Percentiles rank a stretch among this genome's conserved stretches.
phyloP scores from a whole-genome alignment of 768 basidiomycete genomes.

The Pulveroboletus sp. region DNA sequence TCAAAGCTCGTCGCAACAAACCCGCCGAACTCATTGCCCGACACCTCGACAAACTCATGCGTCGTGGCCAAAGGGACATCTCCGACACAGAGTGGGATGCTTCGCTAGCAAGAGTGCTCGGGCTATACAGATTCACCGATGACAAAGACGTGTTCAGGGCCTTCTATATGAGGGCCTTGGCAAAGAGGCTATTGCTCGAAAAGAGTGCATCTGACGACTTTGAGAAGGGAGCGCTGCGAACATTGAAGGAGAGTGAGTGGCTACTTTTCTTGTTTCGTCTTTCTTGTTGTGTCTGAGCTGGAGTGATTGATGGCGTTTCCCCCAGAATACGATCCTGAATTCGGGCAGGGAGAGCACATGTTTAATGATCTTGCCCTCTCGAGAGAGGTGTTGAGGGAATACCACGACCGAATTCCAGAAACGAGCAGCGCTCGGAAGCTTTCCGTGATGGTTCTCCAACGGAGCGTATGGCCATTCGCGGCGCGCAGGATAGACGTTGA shows the following conservation, averaged over 20 bases:
- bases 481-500: conserved; percentile 45
- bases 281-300: neutral
- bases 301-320: conserved; percentile 19
- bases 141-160: conserved; percentile 93
- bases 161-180: conserved; percentile 84
- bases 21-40: conserved; percentile 94
- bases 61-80: conserved; percentile 72
- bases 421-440: conserved; percentile 45
- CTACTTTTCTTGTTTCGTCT: no score
- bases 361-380: conserved; percentile 86
- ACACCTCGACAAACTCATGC: conserved; percentile 81
- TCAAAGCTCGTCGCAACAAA: conserved; percentile 71
- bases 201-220: conserved; percentile 84
- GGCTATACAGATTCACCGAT: conserved; percentile 79
- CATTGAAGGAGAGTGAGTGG: conserved; percentile 72
- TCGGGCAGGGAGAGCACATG: conserved; percentile 92
- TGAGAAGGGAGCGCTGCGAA: conserved; percentile 78
- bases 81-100: conserved; percentile 60
- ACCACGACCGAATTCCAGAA: conserved; percentile 42
- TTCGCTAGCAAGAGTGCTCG: conserved; percentile 61
- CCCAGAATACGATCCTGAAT: conserved; percentile 93
- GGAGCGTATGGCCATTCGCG: conserved; percentile 83
- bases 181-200: conserved; percentile 82
- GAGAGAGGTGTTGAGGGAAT: conserved; percentile 65
- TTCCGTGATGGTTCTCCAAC: conserved; percentile 78